These are phyloP conservation scores for Ulota crispa DNA, from an alignment of 225 moss, liverwort and hornwort species.

Conservation along the genomic window DNA sequence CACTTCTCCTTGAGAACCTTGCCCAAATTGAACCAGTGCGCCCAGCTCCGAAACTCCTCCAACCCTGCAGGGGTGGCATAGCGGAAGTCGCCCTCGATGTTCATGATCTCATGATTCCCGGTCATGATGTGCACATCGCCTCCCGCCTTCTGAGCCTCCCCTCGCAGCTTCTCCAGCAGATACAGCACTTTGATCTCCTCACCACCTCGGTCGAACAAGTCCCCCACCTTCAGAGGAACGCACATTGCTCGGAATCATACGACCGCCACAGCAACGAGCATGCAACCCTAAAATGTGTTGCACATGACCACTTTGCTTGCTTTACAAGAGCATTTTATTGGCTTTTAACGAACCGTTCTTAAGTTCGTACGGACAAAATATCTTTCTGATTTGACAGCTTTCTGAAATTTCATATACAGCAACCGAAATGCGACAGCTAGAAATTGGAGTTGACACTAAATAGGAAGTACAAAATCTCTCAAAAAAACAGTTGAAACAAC, in stretches of 20 bases:
- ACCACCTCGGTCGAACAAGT: constrained; percentile 82
- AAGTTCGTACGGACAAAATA: background rate
- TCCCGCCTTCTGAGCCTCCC: constrained; percentile 69
- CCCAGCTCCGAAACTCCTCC: constrained; percentile 79
- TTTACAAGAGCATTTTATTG: background rate
- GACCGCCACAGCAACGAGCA: background rate
- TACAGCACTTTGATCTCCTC: constrained; percentile 88
- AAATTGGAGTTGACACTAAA: background rate
- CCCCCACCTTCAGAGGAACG: constrained; percentile 59
- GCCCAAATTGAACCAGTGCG: constrained; percentile 66
- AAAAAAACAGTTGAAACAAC: too few relatives aligned
- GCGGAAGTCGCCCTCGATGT: constrained; percentile 91
- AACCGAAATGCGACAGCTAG: background rate
- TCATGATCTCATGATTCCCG: constrained; percentile 95
- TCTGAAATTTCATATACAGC: background rate
- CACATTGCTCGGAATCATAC: background rate
- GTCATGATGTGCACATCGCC: constrained; percentile 89
- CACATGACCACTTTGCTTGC: background rate
- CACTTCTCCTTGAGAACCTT: constrained; percentile 46
- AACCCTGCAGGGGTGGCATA: constrained; percentile 51
- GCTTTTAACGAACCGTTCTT: background rate
- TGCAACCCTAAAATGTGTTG: background rate
- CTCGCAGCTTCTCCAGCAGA: constrained; percentile 76
- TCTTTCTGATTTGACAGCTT: background rate
- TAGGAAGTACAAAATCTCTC: background rate